A percentile compares a stretch with the other conserved stretches of the same genome.
Evolutionary conservation across 108 stramenopile genomes (phyloP).

Genomic region (Cylindrotheca fusiformis): DNA sequence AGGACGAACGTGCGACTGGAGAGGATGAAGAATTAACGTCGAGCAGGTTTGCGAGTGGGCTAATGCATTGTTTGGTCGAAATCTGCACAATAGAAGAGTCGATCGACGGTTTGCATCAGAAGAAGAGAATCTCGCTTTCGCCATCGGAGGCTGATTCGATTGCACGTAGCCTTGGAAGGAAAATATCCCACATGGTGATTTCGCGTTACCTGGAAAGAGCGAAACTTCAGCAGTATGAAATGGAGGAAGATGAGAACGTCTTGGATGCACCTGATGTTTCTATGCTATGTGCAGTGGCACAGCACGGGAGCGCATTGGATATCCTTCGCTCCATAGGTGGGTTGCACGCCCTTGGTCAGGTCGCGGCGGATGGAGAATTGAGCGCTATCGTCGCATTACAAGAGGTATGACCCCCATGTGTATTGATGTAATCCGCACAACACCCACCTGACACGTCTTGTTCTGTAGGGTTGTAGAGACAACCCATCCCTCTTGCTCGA

Average conservation of each 20-base stretch:
- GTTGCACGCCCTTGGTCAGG: conserved; percentile 67
- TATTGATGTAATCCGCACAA: not conserved
- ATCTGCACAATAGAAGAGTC: conserved; percentile 32
- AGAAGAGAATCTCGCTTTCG: conserved; percentile 27
- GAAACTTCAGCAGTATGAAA: conserved; percentile 47
- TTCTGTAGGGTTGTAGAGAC: conserved; percentile 47
- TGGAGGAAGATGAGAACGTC: conserved; percentile 51
- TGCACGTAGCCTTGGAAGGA: conserved; percentile 57
- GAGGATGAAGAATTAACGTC: conserved; percentile 59
- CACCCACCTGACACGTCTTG: not conserved
- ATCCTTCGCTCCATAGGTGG: conserved; percentile 63
- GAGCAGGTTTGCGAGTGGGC: conserved; percentile 41
- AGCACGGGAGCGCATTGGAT: conserved; percentile 55
- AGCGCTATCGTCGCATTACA: conserved; percentile 56
- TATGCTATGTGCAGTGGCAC: conserved; percentile 71
- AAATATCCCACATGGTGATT: conserved; percentile 72
- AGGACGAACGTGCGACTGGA: conserved; percentile 37
- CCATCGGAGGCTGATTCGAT: conserved; percentile 56
- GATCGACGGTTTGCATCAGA: conserved; percentile 4
- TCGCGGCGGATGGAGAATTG: conserved; percentile 77
- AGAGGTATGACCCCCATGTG: conserved; percentile 20
- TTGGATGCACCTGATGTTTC: conserved; percentile 73
- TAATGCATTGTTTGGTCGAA: conserved; percentile 61
- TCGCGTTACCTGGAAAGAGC: conserved; percentile 68
- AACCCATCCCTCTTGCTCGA: conserved; percentile 54